phyloP scores from a whole-genome alignment of 805 yeast genomes.

The Zygotorulaspora sp. region DNA sequence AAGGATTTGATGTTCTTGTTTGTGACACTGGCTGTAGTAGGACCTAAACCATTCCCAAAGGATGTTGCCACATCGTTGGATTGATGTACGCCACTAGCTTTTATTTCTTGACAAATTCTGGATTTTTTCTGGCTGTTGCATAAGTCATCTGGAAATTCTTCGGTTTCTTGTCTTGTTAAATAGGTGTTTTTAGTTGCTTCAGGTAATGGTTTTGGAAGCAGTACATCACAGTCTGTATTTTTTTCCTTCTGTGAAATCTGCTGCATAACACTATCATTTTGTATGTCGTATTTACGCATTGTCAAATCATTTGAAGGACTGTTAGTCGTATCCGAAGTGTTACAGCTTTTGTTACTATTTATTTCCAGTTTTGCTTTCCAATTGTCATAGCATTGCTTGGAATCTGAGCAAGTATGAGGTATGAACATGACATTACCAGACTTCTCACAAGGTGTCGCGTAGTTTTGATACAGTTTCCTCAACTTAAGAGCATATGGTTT shows the following conservation, averaged over 20 bases:
- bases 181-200: constrained; percentile 4
- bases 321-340: background rate
- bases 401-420: constrained; percentile 27
- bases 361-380: constrained; percentile 13
- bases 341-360: background rate
- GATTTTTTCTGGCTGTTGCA: constrained; percentile 24
- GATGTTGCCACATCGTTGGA: constrained; percentile 36
- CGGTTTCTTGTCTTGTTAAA: constrained; percentile 30
- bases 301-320: background rate
- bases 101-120: constrained; percentile 32
- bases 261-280: constrained; percentile 1
- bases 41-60: constrained; percentile 35
- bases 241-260: constrained; percentile 32
- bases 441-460: constrained; percentile 23
- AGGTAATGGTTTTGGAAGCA: constrained; percentile 50
- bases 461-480: constrained; percentile 30
- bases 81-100: constrained; percentile 37
- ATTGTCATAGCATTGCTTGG: constrained; percentile 17
- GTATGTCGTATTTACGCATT: background rate
- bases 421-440: constrained; percentile 15
- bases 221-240: constrained; percentile 48
- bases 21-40: constrained; percentile 34
- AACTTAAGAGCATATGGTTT: constrained; percentile 31
- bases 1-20: constrained; percentile 31
- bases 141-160: constrained; percentile 32